Percentiles rank a stretch among this genome's conserved stretches.
Conservation (phyloP, 495 filamentous ascomycete species). For the Daldinia childiae region DNA sequence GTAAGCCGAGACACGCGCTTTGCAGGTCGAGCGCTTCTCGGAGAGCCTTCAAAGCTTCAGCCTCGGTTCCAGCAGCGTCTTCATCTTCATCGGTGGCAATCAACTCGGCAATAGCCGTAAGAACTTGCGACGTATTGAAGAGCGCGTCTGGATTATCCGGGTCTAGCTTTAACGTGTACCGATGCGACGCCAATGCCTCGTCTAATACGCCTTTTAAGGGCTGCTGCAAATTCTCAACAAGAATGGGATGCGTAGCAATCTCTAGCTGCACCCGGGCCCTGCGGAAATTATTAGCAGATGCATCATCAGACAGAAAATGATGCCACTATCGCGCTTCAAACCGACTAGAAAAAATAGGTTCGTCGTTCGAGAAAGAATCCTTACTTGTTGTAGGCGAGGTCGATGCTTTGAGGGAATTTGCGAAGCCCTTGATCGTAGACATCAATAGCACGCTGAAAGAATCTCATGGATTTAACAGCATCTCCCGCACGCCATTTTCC, state of each 20-base stretch:
- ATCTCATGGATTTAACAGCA: constrained; percentile 71
- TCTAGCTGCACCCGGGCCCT: constrained; percentile 70
- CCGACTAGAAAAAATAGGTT: not conserved
- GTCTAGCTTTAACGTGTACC: constrained; percentile 64
- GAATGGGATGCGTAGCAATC: constrained; percentile 68
- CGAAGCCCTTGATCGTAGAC: constrained; percentile 68
- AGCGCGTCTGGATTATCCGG: constrained; percentile 70
- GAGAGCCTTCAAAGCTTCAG: constrained; percentile 50
- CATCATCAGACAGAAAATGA: not conserved
- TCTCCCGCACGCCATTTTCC: constrained; percentile 80
- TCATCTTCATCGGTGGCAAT: constrained; percentile 59
- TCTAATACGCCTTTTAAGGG: constrained; percentile 57
- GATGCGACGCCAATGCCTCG: constrained; percentile 68
- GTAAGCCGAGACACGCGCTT: constrained; percentile 66
- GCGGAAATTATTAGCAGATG: constrained; percentile 3
- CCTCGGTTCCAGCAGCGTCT: constrained; percentile 44
- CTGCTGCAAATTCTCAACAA: constrained; percentile 64
- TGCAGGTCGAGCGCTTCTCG: constrained; percentile 72
- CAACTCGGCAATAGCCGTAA: constrained; percentile 71
- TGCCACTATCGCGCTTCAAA: not conserved
- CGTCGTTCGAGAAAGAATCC: not conserved
- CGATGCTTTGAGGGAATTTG: constrained; percentile 67
- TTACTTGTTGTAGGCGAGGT: constrained; percentile 76
- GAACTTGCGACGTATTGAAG: constrained; percentile 74
- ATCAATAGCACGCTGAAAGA: constrained; percentile 71